Percentiles rank a stretch among this genome's conserved stretches.
These are phyloP conservation scores for Neoboletus magnificus DNA, from an alignment of 768 basidiomycete species.

Conservation along the genomic window DNA sequence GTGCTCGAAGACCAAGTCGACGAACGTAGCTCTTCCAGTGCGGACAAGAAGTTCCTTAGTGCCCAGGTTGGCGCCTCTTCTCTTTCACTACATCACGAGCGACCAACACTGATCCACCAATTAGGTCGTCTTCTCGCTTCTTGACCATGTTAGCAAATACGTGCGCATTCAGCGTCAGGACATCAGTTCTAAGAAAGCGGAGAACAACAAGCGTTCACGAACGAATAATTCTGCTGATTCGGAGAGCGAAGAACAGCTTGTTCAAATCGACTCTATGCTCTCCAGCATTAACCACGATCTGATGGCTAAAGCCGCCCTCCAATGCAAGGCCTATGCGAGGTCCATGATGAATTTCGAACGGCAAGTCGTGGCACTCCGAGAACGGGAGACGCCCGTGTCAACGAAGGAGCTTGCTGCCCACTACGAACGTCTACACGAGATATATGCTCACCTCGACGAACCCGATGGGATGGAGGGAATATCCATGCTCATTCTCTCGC, in stretches of 20 bases:
- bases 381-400: slow-evolving; percentile 38
- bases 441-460: slow-evolving; percentile 94
- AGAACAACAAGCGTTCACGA: slow-evolving; percentile 47
- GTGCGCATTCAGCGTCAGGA: slow-evolving; percentile 73
- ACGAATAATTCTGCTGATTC: slow-evolving; percentile 33
- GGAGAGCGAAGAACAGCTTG: slow-evolving; percentile 56
- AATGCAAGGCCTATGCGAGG: slow-evolving; percentile 92
- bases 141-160: slow-evolving; percentile 94
- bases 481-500: slow-evolving; percentile 82
- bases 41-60: slow-evolving; percentile 83
- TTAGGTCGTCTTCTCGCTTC: slow-evolving; percentile 88
- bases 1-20: slow-evolving; percentile 88
- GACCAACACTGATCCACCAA: background rate
- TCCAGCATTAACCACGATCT: slow-evolving; percentile 82
- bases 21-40: slow-evolving; percentile 49
- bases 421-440: slow-evolving; percentile 91
- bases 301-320: slow-evolving; percentile 90
- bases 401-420: slow-evolving; percentile 44
- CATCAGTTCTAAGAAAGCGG: slow-evolving; percentile 46
- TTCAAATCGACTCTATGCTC: slow-evolving; percentile 75
- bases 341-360: slow-evolving; percentile 94
- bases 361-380: slow-evolving; percentile 57
- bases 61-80: slow-evolving; percentile 70
- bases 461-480: slow-evolving; percentile 99
- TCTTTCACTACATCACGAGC: background rate